Base-by-base conservation (phyloP, 495 filamentous ascomycete species). In the Hypomontagnella monticulosa region DNA sequence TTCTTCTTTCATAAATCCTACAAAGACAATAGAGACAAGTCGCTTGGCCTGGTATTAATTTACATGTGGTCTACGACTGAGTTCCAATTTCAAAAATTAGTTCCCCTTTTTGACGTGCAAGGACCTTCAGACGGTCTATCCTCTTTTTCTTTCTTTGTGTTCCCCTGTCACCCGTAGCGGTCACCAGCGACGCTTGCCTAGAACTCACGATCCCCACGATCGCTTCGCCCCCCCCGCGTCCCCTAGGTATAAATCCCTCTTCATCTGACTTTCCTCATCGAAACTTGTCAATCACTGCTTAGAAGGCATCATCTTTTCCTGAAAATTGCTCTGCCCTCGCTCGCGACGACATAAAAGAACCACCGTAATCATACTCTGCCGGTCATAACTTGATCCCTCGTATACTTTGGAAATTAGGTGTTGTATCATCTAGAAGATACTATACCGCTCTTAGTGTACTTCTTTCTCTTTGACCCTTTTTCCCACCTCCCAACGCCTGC, bases 321-420 rank as follows among this genome's bases (percentile, higher is more conserved):
- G 48, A 14, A 43, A 54, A 44, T 33, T 33, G 20, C 10, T 4
- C 23, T 48, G 18, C 30, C 10, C 10, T 41, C 20, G 38, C 47
- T 34, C 34, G 40, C 60, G 43, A 64, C 56, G 46, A 57, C 44
- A 55, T 59, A 67, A 53, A 44, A 63, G 42, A 63, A 68, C 36
- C 56, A 52, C 50, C 60, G 56, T 43, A 57, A 63, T 51, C 23
- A 51, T 40, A 38, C 54, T 42, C 55, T 43, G 51, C 55, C 33
- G 41, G 44, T 23, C 30, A 27, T 34, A 51, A 32, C 34, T 55
- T 27, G 19, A 46, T 52, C 16, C 12, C 18, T 51, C 27, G 10
- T 47, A 46, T 44, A 52, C 46, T 52, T 27, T 27, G 23, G 23
- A 20, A 34, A 47, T 36, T 40, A 48, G 57, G 49, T 47, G 34